phyloP scores from a whole-genome alignment of 768 basidiomycete genomes.

The Panaeolus cyanescens region DNA sequence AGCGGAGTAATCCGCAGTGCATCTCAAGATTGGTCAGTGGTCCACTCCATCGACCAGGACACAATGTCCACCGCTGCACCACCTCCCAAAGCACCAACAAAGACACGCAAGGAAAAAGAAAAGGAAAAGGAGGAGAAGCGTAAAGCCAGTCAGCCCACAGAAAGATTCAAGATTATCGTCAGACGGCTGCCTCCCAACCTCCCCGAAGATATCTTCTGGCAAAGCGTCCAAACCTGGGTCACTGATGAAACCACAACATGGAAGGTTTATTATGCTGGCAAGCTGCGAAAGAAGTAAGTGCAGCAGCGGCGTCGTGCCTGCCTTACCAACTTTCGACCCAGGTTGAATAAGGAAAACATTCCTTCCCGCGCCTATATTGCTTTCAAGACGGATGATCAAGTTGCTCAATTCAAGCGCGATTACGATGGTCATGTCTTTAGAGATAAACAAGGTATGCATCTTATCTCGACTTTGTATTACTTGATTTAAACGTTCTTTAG shows the following conservation, averaged over 20 bases:
- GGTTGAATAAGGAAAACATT: constrained; percentile 82
- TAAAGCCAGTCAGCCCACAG: constrained; percentile 36
- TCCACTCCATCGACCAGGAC: constrained; percentile 7
- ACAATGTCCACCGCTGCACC: constrained; percentile 24
- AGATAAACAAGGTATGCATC: constrained; percentile 80
- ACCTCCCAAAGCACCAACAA: constrained; percentile 27
- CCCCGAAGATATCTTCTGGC: constrained; percentile 93
- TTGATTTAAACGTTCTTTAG: constrained; percentile 38
- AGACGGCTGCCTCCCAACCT: constrained; percentile 89
- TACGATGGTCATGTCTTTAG: constrained; percentile 93
- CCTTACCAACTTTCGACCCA: constrained; percentile 24
- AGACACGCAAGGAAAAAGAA: constrained; percentile 37
- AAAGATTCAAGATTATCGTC: constrained; percentile 85
- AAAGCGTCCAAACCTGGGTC: constrained; percentile 85
- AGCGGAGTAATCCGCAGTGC: not conserved
- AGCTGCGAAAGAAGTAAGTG: constrained; percentile 67
- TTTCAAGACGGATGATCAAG: constrained; percentile 74
- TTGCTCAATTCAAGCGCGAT: constrained; percentile 75
- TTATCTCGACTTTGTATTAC: constrained; percentile 1
- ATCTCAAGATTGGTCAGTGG: not conserved
- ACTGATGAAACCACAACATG: constrained; percentile 68
- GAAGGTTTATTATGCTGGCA: constrained; percentile 70
- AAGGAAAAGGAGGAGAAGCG: constrained; percentile 35
- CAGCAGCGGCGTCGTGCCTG: not conserved
- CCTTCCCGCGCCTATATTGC: constrained; percentile 90